These are phyloP conservation scores for Leptographium flavum DNA, from an alignment of 2,329 filamentous ascomycete species.

Conservation along the genomic window DNA sequence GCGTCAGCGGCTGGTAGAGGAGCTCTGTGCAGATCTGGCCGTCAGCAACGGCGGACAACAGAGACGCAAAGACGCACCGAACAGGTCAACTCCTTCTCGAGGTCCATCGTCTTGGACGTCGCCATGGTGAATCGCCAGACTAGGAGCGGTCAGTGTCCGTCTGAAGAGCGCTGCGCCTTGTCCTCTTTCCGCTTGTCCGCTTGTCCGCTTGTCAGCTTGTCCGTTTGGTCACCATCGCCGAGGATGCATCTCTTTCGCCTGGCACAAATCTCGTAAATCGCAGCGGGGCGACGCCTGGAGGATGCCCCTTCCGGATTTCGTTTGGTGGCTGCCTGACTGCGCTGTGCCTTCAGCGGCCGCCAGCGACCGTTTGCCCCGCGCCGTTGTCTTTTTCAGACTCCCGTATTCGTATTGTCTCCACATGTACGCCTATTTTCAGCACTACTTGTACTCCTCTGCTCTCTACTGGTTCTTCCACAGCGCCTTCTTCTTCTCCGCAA, in stretches of 20 bases:
- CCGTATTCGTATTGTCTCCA: too few species aligned
- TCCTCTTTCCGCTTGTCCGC: too few species aligned
- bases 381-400: too few species aligned
- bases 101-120: slow-evolving; percentile 43
- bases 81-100: slow-evolving; percentile 90
- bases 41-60: slow-evolving; percentile 3
- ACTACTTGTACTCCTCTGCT: too few species aligned
- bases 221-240: not conserved
- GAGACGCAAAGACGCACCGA: slow-evolving; percentile 49
- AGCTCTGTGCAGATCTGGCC: slow-evolving; percentile 88
- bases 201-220: not conserved
- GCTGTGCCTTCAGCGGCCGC: too few species aligned
- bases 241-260: too few species aligned
- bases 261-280: not conserved
- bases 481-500: slow-evolving; percentile 86
- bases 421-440: too few species aligned
- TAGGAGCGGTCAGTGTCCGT: not conserved
- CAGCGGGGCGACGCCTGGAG: too few species aligned
- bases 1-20: slow-evolving; percentile 77
- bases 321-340: too few species aligned
- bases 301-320: too few species aligned
- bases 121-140: slow-evolving; percentile 25
- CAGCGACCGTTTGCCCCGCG: too few species aligned
- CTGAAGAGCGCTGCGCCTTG: not conserved
- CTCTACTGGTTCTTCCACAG: slow-evolving; percentile 77